These are phyloP conservation scores for Sporothrix mexicana DNA, from an alignment of 2,329 filamentous ascomycete genomes.

Conservation along the genomic window DNA sequence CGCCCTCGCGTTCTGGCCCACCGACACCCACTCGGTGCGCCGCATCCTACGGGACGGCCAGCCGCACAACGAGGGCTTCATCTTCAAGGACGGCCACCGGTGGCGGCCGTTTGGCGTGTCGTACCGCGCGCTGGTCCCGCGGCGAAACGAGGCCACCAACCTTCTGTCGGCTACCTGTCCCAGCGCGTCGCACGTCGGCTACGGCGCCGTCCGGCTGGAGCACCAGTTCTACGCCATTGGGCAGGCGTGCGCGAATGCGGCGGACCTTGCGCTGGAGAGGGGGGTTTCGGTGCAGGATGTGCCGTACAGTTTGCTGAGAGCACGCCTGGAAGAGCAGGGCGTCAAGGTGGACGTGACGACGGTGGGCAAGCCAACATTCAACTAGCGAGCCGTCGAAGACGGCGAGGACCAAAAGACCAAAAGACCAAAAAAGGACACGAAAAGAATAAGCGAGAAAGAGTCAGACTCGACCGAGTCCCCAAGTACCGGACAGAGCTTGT, in stretches of 20 bases:
- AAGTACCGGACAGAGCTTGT: background rate
- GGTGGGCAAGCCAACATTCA: slow-evolving; percentile 22
- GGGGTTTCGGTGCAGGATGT: background rate
- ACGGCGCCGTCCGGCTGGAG: slow-evolving; percentile 28
- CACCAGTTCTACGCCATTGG: slow-evolving; percentile 29
- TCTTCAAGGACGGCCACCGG: slow-evolving; percentile 28
- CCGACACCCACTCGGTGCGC: slow-evolving; percentile 27
- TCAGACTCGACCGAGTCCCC: background rate
- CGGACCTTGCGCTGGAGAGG: background rate
- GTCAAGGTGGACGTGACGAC: slow-evolving; percentile 7
- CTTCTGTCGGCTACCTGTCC: slow-evolving; percentile 25
- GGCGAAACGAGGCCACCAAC: background rate
- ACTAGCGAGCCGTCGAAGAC: background rate
- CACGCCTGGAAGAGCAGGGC: background rate
- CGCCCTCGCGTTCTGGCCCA: slow-evolving; percentile 27
- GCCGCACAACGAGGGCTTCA: slow-evolving; percentile 28
- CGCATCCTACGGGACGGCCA: slow-evolving; percentile 24
- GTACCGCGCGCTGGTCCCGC: slow-evolving; percentile 21
- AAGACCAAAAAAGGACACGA: background rate
- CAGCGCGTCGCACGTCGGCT: slow-evolving; percentile 27
- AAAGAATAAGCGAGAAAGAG: background rate
- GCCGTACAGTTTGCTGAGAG: background rate
- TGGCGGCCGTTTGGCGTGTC: slow-evolving; percentile 29
- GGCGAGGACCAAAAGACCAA: no score
- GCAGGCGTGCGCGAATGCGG: slow-evolving; percentile 27